Evolutionary conservation across 352 stramenopile species (phyloP).

Genomic region (Blastocystis sp.): DNA sequence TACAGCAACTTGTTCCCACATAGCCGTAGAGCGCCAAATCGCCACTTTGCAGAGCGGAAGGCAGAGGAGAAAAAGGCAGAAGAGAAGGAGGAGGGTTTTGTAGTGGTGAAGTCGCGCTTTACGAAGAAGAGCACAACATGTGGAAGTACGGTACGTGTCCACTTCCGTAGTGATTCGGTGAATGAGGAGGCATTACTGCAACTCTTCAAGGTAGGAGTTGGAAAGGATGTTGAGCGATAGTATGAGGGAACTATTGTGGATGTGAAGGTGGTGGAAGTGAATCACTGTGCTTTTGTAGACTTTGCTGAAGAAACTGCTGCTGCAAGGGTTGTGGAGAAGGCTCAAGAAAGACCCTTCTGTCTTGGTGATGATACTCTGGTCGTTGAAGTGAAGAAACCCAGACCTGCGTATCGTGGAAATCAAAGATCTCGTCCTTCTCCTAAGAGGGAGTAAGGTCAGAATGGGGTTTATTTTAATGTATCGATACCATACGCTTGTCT

Average conservation of each 20-base stretch:
- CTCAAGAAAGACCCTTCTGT: neutral
- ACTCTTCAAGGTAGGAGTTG: conserved; percentile 25
- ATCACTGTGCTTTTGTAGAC: conserved; percentile 12
- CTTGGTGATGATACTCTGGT: conserved; percentile 1
- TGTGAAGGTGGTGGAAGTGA: neutral
- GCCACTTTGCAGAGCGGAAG: neutral
- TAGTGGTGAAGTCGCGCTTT: conserved; percentile 44
- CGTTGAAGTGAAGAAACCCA: conserved; percentile 27
- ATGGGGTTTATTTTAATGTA: conserved; percentile 25
- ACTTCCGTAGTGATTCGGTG: neutral
- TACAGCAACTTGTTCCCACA: neutral
- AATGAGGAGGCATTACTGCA: conserved; percentile 11
- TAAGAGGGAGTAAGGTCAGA: conserved; percentile 23
- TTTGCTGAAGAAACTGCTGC: neutral
- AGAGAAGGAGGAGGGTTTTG: conserved; percentile 25
- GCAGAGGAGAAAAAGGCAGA: neutral
- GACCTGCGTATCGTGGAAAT: neutral
- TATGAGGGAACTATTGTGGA: conserved; percentile 19
- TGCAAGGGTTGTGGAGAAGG: neutral
- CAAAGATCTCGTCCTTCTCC: neutral
- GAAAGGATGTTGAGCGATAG: neutral
- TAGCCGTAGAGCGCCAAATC: too few species aligned
- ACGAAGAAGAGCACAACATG: neutral
- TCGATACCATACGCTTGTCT: neutral
- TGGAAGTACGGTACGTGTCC: neutral